Conservation (phyloP, 352 stramenopile genomes). For the Globisporangium barbulae region DNA sequence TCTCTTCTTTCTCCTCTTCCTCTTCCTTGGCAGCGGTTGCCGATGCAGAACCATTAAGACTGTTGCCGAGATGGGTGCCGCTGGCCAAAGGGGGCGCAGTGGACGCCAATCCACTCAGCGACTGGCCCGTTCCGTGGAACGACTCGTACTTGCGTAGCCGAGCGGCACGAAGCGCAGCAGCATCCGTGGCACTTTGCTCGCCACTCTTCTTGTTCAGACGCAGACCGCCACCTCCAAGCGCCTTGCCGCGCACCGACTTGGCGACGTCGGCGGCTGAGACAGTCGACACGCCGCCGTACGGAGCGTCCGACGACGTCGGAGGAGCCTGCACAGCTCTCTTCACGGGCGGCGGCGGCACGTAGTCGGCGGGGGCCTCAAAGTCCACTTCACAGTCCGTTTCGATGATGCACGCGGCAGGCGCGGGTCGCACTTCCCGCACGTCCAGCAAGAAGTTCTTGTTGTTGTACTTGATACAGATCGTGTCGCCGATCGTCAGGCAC, state of each 20-base stretch:
- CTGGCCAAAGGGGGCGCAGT: constrained; percentile 14
- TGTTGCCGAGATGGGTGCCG: constrained; percentile 25
- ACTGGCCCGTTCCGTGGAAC: constrained; percentile 80
- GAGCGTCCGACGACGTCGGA: constrained; percentile 38
- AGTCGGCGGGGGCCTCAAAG: constrained; percentile 95
- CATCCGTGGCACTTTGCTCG: constrained; percentile 54
- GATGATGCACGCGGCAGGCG: constrained; percentile 97
- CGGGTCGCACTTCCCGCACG: constrained; percentile 95
- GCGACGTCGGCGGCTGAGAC: constrained; percentile 4
- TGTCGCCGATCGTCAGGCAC: constrained; percentile 98
- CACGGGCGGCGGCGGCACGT: constrained; percentile 48
- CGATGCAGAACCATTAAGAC: constrained; percentile 18
- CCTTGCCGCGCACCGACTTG: constrained; percentile 10
- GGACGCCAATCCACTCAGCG: constrained; percentile 55
- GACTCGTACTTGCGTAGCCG: constrained; percentile 80
- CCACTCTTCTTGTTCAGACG: constrained; percentile 66
- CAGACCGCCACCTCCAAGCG: constrained; percentile 45
- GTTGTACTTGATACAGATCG: constrained; percentile 99
- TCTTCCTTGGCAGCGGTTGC: constrained; percentile 23
- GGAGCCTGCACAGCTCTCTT: constrained; percentile 23
- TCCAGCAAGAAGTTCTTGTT: constrained; percentile 98
- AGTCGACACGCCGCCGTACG: constrained; percentile 54
- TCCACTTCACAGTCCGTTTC: constrained; percentile 99
- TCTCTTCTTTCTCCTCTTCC: constrained; percentile 39
- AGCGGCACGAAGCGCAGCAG: constrained; percentile 58